A percentile compares a stretch with the other conserved stretches of the same genome.
Evolutionary conservation across 2,329 filamentous ascomycete species (phyloP).

Genomic region (Macrophomina phaseolina): DNA sequence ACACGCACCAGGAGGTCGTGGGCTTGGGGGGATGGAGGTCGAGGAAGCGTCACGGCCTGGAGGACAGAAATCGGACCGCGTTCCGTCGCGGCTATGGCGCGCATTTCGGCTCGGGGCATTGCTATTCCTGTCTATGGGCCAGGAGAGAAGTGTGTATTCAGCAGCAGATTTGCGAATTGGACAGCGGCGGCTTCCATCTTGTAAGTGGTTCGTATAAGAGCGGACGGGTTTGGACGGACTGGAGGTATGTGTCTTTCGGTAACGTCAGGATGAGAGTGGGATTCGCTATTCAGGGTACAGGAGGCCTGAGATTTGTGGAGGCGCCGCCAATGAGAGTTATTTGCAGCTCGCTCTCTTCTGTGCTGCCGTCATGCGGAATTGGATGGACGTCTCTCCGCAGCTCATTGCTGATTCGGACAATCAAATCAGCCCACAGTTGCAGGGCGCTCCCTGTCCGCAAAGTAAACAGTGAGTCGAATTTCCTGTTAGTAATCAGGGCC

Average conservation of each 20-base stretch:
- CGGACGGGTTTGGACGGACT: background rate
- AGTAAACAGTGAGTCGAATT: too few relatives aligned
- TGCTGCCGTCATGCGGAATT: background rate
- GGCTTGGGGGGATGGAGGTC: conserved; percentile 38
- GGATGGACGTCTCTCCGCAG: background rate
- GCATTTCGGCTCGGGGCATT: conserved; percentile 32
- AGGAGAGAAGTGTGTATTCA: background rate
- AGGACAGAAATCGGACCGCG: conserved; percentile 39
- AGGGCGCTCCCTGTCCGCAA: too few relatives aligned
- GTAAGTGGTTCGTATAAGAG: background rate
- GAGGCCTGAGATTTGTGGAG: background rate
- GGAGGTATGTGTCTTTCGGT: background rate
- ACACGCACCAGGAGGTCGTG: conserved; percentile 47
- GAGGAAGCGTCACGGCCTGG: conserved; percentile 38
- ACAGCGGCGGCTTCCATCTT: background rate
- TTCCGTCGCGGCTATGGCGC: conserved; percentile 39
- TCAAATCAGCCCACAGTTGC: too few relatives aligned
- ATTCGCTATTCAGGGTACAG: background rate
- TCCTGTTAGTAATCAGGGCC: too few relatives aligned
- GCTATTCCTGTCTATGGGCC: background rate
- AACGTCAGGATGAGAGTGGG: conserved; percentile 13
- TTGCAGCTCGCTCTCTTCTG: background rate
- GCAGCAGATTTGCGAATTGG: background rate
- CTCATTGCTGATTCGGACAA: too few relatives aligned
- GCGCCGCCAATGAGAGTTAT: background rate